Evolutionary conservation across 257 asterid genomes (phyloP), one percentile per base, ranked within the genome.

Genomic region (Solanum lignicaule): DNA sequence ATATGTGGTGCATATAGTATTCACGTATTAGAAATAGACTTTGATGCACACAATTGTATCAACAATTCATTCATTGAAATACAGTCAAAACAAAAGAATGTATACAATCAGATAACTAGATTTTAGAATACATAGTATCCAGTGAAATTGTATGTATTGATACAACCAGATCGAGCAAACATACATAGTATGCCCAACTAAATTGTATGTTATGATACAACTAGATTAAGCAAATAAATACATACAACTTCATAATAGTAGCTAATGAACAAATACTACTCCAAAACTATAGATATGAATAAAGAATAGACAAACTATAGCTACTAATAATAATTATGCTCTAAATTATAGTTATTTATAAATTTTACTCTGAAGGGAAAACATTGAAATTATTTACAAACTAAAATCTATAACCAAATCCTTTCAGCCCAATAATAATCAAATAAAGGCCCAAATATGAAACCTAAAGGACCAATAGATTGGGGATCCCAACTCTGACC

Each of bases 401-500:
- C 10, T 20, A 58, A 7, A 20, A 58, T 0, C 2, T 20, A 58
- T 55, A 7, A 0, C 5, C 25, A 20, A 7, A 58, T 0, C 11
- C 12, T 20, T 58, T 58, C 66, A 20, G 11, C 66, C 66, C 25
- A 58, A 20, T 20, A 7, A 58, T 58, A 3, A 20, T 58, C 66
- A 58, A 58, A 7, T 20, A 7, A 58, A 58, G 25, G 25, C 66
- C 66, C 25, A 0, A 58, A 18, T 7, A 55, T 16, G 3, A 52
- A 52, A 52, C 23, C 9, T 52, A 52, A 52, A 58, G 2, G 12
- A 58, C 66, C 0, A 58, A 58, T 58, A 58, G 25, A 21, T 21
- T 16, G 4, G 0, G 2, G 4, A 20, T 58, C 2, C 27, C 12
- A 58, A 7, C 66, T 20, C 12, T 21, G 0, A 20, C 1, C 7